These are phyloP conservation scores for Leptographium wingfieldii DNA, from an alignment of 2,329 filamentous ascomycete genomes.

Conservation along the genomic window DNA sequence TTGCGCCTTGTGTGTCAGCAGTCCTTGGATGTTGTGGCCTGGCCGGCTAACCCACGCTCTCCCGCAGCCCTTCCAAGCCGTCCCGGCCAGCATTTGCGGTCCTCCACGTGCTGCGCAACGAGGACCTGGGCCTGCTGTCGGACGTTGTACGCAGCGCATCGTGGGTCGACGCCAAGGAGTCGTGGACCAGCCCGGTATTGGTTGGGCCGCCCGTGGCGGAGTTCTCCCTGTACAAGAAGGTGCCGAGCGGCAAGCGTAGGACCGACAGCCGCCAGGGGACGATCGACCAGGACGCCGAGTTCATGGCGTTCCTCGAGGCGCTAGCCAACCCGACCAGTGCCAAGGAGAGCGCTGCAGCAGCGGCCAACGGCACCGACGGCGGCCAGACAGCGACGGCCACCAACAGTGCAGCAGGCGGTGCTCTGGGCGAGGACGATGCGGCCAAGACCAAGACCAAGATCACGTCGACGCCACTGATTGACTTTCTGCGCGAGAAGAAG, in stretches of 20 bases:
- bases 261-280: conserved; percentile 81
- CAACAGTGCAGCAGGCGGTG: not conserved
- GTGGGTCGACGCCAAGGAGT: conserved; percentile 75
- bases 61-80: conserved; percentile 64
- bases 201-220: conserved; percentile 71
- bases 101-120: conserved; percentile 62
- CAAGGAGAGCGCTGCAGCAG: conserved; percentile 27
- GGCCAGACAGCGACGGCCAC: not conserved
- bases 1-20: conserved; percentile 5
- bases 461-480: conserved; percentile 77
- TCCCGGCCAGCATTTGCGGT: conserved; percentile 73
- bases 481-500: conserved; percentile 86
- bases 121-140: conserved; percentile 53
- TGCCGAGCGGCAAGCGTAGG: conserved; percentile 61
- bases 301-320: conserved; percentile 81
- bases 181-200: conserved; percentile 57
- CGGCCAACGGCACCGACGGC: not conserved
- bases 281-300: conserved; percentile 93
- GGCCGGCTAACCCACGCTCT: too few species aligned
- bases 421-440: conserved; percentile 28
- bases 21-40: too few species aligned
- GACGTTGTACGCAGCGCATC: conserved; percentile 54
- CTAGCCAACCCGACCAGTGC: conserved; percentile 57
- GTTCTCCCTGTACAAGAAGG: conserved; percentile 71
- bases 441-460: conserved; percentile 44